Evolutionary conservation across 768 basidiomycete species (phyloP).

Genomic region (Mycena pura): DNA sequence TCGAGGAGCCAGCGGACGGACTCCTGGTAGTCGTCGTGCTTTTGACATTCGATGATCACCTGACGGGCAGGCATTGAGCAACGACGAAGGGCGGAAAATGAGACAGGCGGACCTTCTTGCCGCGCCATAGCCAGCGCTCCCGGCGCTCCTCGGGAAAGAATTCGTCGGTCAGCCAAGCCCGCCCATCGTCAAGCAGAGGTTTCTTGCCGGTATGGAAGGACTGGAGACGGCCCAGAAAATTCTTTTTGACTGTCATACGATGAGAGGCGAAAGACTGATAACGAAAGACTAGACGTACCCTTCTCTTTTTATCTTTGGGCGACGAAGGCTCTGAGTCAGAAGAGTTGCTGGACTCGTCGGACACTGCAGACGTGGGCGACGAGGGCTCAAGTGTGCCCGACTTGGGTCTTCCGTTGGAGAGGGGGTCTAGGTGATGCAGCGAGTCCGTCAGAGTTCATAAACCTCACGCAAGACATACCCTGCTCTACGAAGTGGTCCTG

Average conservation of each 20-base stretch:
- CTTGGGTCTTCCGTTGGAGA: constrained; percentile 26
- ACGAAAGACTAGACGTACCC: neutral
- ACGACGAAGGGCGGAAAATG: neutral
- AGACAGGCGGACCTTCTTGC: constrained; percentile 82
- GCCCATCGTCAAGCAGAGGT: constrained; percentile 52
- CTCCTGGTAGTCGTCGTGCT: constrained; percentile 89
- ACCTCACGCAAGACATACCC: constrained; percentile 43
- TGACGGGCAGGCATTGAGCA: constrained; percentile 28
- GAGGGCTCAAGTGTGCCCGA: neutral
- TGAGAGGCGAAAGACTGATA: neutral
- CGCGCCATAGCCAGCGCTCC: constrained; percentile 91
- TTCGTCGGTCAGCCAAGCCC: constrained; percentile 62
- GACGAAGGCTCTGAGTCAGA: neutral
- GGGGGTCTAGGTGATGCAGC: constrained; percentile 39
- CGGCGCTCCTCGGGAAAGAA: constrained; percentile 84
- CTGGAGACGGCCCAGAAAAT: constrained; percentile 34
- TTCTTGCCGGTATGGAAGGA: constrained; percentile 73
- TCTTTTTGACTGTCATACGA: constrained; percentile 31
- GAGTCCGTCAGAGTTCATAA: neutral
- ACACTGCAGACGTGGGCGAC: neutral
- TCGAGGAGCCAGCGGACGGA: constrained; percentile 76
- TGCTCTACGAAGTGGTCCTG: constrained; percentile 68
- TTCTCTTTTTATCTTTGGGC: neutral
- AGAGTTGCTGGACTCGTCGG: constrained; percentile 5
- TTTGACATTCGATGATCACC: constrained; percentile 91